Evolutionary conservation across 345 rosid genomes (phyloP), one percentile per base, ranked within the genome.

Genomic region (Populus deltoides): DNA sequence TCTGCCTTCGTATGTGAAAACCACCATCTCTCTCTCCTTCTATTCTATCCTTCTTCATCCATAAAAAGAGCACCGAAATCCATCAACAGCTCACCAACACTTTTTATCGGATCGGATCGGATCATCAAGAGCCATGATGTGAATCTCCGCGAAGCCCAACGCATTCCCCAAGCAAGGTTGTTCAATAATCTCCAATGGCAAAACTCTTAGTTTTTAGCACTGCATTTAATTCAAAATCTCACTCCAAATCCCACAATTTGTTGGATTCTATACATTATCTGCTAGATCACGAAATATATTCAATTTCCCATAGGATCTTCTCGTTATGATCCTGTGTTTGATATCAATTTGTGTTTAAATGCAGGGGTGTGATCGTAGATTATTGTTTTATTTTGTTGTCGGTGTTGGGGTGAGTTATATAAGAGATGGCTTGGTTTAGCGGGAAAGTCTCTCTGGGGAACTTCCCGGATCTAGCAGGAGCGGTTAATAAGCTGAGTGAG

Each of bases 391-490:
- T 47, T n/a, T n/a, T 10, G 24, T 25, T 57, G 6, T 25, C 4
- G 27, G 63, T 41, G 63, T 6, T 41, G 63, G 13, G 63, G 63
- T 57, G 3, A 24, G 63, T 57, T 57, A n/a, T 57, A 22, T 11
- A 66, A 72, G 75, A 31, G 70, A 94, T 97, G 99, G 97, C 99
- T 82, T 97, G 99, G 99, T 97, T 97, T 87, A 84, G 98, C 78
- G 97, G 94, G 77, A 92, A 89, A 82, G 94, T 96, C 20, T 85
- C 91, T 29, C 79, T 97, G 82, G 99, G 97, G 81, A 85, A 82
- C 78, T 97, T 97, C 85, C 94, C 98, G 66, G 99, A 97, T 94
- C 89, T 97, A 53, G 94, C 98, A 20, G 99, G 99, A 72, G 99
- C 99, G 0, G 98, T 97, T 20, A 97, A 92, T 83, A 97, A 97